Base-by-base conservation (phyloP, 331 rosid species). In the Stylosanthes scabra region DNA sequence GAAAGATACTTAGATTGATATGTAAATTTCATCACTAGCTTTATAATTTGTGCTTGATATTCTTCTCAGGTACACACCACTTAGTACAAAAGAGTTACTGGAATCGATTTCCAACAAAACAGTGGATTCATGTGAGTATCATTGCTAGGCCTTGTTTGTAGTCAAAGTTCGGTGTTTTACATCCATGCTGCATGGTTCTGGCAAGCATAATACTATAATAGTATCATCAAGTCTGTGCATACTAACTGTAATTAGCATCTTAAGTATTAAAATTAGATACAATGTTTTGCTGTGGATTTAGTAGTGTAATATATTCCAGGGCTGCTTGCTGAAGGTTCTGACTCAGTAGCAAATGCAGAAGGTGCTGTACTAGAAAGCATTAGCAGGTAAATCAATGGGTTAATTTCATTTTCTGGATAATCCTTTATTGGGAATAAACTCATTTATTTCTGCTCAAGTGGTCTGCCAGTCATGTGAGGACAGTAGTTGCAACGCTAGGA, bases 401-500 rank as follows among this genome's bases (percentile, higher is more conserved):
- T 57, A 6, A 28, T 55, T 55, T 64, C 68, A 8, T 39, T 70
- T 39, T 46, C 27, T 49, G 8, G 42, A 50, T 64, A 64, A 44
- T 46, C 40, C 20, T 20, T 45, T 15, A 5, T 63, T 64, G 58
- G 79, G 29, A 68, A 41, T 52, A 20, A 39, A 40, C 29, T 3
- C 45, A 51, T 59, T 62, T 52, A 46, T 75, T 59, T 56, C 70
- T 20, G 40, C 46, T 45, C 77, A 74, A 47, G 64, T 83, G 77
- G 54, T 67, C 20, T 74, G 68, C 74, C 80, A 91, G 96, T 81
- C 96, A 91, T 82, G 96, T 84, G 70, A 88, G 97, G 75, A 79
- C 97, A n/a, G 88, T 84, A 46, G 77, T 90, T 74, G 86, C 92
- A 66, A 94, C 97, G 41, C 45, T 94, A 85, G 96, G 97, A 69